Percentiles rank a stretch among this genome's conserved stretches.
Conservation (phyloP, 2,329 filamentous ascomycete species). For the Diaporthe helianthi region DNA sequence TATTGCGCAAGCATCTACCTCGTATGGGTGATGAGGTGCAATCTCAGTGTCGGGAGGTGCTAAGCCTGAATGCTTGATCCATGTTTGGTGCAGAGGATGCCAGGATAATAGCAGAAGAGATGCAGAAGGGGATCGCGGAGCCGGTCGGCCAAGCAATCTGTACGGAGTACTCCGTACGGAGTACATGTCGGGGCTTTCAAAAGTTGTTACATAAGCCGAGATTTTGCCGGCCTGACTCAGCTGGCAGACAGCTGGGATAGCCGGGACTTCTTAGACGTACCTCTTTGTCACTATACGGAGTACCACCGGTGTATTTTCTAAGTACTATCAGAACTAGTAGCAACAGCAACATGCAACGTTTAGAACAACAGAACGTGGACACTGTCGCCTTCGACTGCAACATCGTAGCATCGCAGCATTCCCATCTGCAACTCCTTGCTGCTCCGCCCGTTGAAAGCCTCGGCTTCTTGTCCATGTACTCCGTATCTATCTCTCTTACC, state of each 20-base stretch:
- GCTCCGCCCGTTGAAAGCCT: background rate
- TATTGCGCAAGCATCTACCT: conserved; percentile 17
- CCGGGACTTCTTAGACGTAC: background rate
- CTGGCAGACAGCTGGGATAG: background rate
- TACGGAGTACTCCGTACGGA: too few relatives aligned
- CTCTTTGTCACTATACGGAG: conserved; percentile 15
- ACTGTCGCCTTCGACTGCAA: conserved; percentile 3
- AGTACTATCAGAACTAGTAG: conserved; percentile 2
- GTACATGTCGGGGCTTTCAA: too few relatives aligned
- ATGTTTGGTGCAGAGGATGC: conserved; percentile 19
- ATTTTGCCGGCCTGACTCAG: background rate
- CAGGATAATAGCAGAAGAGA: background rate
- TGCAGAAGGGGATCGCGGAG: conserved; percentile 25
- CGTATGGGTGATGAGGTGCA: background rate
- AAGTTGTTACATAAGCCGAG: background rate
- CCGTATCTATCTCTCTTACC: background rate
- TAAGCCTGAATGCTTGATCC: conserved; percentile 6
- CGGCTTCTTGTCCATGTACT: background rate
- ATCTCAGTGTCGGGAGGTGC: conserved; percentile 9
- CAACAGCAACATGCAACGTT: background rate
- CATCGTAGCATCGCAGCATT: conserved; percentile 12
- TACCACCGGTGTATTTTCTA: background rate
- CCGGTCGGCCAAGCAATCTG: background rate
- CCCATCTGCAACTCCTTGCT: conserved; percentile 24
- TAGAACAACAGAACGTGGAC: conserved; percentile 17